Base-by-base conservation (phyloP, 805 yeast species). In the Clavispora vitiphila region DNA sequence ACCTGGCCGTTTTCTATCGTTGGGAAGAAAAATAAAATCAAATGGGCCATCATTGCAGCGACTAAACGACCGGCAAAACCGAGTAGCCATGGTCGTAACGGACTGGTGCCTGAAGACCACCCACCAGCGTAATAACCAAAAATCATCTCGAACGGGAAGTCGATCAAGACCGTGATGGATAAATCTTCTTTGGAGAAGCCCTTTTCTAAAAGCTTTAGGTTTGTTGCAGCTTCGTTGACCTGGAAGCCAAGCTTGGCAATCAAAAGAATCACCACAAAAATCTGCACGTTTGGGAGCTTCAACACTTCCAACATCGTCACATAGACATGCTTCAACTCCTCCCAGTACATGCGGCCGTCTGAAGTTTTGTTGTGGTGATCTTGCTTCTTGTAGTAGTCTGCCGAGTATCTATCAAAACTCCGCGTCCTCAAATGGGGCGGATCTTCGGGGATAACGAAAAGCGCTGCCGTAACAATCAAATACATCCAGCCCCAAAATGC, bases 81-180 rank as follows among this genome's bases (percentile, higher is more conserved):
- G 59, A 76, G 73, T 51, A 90, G 59, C 99, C 99, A 93, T 0
- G 98, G 98, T 38, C 74, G 76, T 41, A 93, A 69, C 0, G 96
- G 86, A 25, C 79, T 72, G 34, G 71, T 65, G 4, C 95, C 95
- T 0, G 85, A 76, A 0, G 96, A 86, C 96, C 97, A 88, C 54
- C 88, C 79, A 5, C 96, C 99, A 1, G 95, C 95, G 54, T 89
- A 90, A 61, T 89, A 93, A 1, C 99, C 98, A 64, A 93, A 91
- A 3, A 91, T 65, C 59, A 93, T 84, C 60, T 93, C 98, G 61
- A 93, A 89, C 9, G 99, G 99, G 62, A 93, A 93, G 60, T 93
- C 96, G 37, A 93, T 86, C 35, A 93, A 65, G 0, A 91, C 98
- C 0, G 96, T 86, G 16, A 93, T 77, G 1, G 98, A 95, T 30